phyloP scores from a whole-genome alignment of 2,329 filamentous ascomycete species.

The Alternaria longipes region DNA sequence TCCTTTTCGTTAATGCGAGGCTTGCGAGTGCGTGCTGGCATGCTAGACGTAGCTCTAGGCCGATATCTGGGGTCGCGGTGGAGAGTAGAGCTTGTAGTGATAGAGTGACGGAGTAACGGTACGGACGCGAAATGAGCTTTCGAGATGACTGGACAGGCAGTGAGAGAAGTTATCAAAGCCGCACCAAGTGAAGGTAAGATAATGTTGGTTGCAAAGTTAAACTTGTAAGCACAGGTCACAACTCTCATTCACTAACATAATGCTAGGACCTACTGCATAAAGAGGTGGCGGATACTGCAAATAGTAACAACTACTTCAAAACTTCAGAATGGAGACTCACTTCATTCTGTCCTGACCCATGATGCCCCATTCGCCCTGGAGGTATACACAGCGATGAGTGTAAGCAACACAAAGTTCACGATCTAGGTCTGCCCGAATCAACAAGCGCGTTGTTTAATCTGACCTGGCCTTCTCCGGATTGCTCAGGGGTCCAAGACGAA shows the following conservation, averaged over 20 bases:
- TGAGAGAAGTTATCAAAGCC: not conserved
- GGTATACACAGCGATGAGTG: not conserved
- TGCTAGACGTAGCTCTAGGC: not conserved
- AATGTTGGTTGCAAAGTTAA: not conserved
- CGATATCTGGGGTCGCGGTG: not conserved
- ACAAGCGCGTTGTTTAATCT: not conserved
- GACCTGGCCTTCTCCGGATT: not conserved
- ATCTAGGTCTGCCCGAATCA: not conserved
- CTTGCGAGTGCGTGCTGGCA: not conserved
- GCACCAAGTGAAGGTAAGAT: not conserved
- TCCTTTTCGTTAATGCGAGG: not conserved
- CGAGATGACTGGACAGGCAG: not conserved
- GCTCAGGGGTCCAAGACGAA: not conserved
- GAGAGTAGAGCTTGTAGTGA: not conserved
- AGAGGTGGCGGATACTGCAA: not conserved
- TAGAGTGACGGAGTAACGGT: not conserved
- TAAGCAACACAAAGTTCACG: not conserved
- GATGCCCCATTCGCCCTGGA: not conserved
- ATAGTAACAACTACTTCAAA: not conserved
- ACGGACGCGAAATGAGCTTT: not conserved
- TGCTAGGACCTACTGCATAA: not conserved
- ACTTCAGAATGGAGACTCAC: no score
- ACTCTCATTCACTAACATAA: not conserved
- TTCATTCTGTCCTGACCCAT: not conserved
- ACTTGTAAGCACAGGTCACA: not conserved